phyloP scores from a whole-genome alignment of 768 basidiomycete species.

The Rossbeevera mucosa region DNA sequence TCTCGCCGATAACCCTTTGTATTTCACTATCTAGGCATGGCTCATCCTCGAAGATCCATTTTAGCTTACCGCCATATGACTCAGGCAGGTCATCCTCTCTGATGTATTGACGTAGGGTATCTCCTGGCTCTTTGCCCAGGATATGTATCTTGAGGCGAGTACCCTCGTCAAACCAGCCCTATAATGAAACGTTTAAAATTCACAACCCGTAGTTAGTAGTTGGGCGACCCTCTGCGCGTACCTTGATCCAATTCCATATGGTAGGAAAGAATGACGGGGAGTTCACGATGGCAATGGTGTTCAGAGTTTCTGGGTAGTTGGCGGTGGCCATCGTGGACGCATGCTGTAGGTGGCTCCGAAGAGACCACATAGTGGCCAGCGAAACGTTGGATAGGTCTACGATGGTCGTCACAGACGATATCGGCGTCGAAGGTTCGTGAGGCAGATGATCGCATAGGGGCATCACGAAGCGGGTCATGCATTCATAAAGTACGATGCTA shows the following conservation, averaged over 20 bases:
- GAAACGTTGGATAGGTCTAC: constrained; percentile 68
- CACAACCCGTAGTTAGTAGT: not conserved
- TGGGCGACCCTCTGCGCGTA: constrained; percentile 17
- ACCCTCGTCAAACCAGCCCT: constrained; percentile 78
- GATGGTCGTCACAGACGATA: constrained; percentile 61
- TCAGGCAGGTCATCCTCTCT: constrained; percentile 52
- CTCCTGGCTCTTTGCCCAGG: constrained; percentile 56
- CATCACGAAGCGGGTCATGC: constrained; percentile 59
- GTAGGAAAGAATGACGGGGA: constrained; percentile 80
- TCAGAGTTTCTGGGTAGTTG: constrained; percentile 77
- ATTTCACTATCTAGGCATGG: constrained; percentile 60
- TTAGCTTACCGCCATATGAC: constrained; percentile 69
- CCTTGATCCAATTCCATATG: constrained; percentile 83
- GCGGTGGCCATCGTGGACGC: constrained; percentile 71
- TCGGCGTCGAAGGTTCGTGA: constrained; percentile 47
- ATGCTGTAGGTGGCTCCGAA: constrained; percentile 69
- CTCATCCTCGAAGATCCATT: constrained; percentile 65
- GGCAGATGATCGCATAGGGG: constrained; percentile 61
- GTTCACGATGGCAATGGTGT: constrained; percentile 66
- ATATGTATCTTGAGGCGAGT: constrained; percentile 77
- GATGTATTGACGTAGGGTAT: constrained; percentile 49
- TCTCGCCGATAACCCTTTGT: constrained; percentile 38
- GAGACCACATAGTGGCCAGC: constrained; percentile 61
- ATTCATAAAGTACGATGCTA: constrained; percentile 64
- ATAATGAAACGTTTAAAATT: constrained; percentile 18